These are phyloP conservation scores for Kentomonas sorsogonicus DNA, from an alignment of 208 protist species.

Conservation along the genomic window DNA sequence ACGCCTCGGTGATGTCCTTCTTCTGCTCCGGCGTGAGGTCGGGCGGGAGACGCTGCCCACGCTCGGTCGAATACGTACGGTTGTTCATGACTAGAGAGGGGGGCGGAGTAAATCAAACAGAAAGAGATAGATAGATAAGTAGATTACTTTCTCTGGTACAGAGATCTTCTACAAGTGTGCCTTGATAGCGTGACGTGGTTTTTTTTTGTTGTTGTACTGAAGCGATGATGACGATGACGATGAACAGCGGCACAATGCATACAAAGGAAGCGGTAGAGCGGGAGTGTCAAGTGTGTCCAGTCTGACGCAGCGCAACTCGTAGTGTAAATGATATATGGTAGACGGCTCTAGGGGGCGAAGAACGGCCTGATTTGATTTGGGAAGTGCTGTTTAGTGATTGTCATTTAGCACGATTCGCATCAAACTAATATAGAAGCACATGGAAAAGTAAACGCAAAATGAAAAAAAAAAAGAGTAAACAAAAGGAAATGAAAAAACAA, in stretches of 20 bases:
- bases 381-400: background rate
- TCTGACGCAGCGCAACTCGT: no score
- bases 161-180: background rate
- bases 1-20: constrained; percentile 93
- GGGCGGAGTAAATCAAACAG: background rate
- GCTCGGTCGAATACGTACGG: constrained; percentile 38
- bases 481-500: constrained; percentile 13
- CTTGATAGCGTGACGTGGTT: background rate
- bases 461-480: constrained; percentile 14
- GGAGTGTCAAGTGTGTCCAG: no score
- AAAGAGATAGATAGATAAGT: background rate
- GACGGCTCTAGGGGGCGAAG: background rate
- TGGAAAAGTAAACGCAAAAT: constrained; percentile 11
- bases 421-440: background rate
- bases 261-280: background rate
- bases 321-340: background rate
- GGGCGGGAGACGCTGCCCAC: constrained; percentile 55
- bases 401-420: background rate
- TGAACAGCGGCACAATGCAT: background rate
- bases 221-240: background rate
- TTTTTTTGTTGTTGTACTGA: constrained; percentile 4
- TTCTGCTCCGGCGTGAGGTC: constrained; percentile 86
- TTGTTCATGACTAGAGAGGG: constrained; percentile 35
- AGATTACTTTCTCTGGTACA: background rate
- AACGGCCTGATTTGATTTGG: background rate